These are phyloP conservation scores for Spergularia bocconei DNA, from an alignment of 148 eudicot species.

Conservation along the genomic window DNA sequence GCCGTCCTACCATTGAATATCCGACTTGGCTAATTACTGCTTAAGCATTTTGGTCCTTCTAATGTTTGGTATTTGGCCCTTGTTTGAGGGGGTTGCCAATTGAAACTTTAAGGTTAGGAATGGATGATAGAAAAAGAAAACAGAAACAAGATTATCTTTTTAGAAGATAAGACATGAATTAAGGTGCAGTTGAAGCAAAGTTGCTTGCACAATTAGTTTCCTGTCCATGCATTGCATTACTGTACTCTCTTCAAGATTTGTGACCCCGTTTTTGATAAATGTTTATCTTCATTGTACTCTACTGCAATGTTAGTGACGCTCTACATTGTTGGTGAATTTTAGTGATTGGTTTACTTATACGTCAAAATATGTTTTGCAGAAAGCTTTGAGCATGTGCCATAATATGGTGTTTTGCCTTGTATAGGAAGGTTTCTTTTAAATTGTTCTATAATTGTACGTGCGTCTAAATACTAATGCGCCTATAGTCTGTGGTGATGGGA, in stretches of 20 bases:
- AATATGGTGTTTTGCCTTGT: neutral
- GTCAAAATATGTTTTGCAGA: neutral
- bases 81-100: neutral
- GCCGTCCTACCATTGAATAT: neutral
- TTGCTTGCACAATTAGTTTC: neutral
- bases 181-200: neutral
- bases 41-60: neutral
- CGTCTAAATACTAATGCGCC: neutral
- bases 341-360: neutral
- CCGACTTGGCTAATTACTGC: neutral
- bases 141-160: neutral
- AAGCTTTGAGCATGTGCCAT: neutral
- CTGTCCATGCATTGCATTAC: neutral
- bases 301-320: neutral
- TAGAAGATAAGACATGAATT: neutral
- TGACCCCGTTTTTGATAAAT: neutral
- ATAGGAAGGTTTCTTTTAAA: neutral
- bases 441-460: neutral
- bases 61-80: neutral
- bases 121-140: neutral
- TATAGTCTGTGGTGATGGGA: neutral
- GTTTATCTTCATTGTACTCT: neutral
- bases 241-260: neutral
- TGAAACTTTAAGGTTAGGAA: neutral
- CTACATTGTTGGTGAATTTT: neutral